These are phyloP conservation scores for Lycium ferocissimum DNA, from an alignment of 257 asterid genomes.

Conservation along the genomic window DNA sequence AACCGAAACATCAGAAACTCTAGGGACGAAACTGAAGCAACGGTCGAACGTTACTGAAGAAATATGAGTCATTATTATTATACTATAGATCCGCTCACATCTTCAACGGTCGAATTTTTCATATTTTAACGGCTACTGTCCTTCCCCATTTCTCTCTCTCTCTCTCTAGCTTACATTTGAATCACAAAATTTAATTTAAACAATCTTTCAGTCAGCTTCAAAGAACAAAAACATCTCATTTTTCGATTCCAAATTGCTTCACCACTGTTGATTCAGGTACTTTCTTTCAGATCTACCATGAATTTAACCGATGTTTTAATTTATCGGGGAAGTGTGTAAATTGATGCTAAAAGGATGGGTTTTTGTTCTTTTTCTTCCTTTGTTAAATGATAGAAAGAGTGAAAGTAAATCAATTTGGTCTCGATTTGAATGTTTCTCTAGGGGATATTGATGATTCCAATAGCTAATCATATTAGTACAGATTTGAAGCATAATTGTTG, in stretches of 20 bases:
- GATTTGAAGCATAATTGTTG: neutral
- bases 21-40: neutral
- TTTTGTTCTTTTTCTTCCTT: neutral
- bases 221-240: neutral
- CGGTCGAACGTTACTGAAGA: constrained; percentile 22
- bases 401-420: neutral
- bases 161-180: constrained; percentile 21
- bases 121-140: constrained; percentile 37
- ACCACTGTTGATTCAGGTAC: neutral
- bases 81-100: constrained; percentile 31
- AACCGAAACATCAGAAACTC: neutral
- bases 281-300: constrained; percentile 11
- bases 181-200: neutral
- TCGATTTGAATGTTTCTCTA: neutral
- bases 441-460: neutral
- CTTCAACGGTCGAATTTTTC: constrained; percentile 49
- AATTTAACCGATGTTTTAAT: no score
- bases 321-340: no score
- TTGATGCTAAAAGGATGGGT: neutral
- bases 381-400: neutral
- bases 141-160: constrained; percentile 21
- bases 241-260: neutral
- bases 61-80: neutral
- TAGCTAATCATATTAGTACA: neutral
- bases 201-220: neutral